phyloP scores from a whole-genome alignment of 1,284 basidiomycete species.

The Puccinia coronata region DNA sequence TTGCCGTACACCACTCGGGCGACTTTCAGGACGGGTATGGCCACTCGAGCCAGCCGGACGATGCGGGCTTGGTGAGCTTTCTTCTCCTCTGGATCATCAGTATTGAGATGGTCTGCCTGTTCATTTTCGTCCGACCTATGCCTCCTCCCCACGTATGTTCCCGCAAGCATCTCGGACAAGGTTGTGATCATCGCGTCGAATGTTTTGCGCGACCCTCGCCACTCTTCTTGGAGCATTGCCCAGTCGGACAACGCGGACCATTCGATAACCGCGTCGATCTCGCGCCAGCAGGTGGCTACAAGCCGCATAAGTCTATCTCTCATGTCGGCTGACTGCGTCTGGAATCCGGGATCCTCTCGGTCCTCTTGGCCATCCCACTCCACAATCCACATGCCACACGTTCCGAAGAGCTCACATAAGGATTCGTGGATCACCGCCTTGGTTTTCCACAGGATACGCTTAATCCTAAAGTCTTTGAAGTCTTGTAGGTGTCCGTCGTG shows the following conservation, averaged over 20 bases:
- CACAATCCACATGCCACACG: not conserved
- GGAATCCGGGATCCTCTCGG: too few relatives aligned
- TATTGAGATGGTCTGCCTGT: too few relatives aligned
- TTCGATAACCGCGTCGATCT: not conserved
- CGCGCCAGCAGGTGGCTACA: not conserved
- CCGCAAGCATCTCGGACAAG: not conserved
- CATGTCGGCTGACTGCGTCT: not conserved
- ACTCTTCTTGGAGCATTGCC: not conserved
- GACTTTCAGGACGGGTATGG: not conserved
- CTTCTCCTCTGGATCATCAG: too few relatives aligned
- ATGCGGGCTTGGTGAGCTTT: not conserved
- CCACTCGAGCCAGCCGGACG: not conserved
- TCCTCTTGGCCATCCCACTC: too few relatives aligned
- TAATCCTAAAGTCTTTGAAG: too few relatives aligned
- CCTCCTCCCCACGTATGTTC: not conserved
- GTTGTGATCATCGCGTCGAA: not conserved
- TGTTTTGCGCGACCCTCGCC: not conserved
- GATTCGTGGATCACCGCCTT: too few relatives aligned
- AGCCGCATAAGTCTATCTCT: not conserved
- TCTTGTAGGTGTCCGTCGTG: too few relatives aligned
- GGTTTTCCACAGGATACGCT: too few relatives aligned
- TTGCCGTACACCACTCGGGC: not conserved
- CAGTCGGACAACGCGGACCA: not conserved
- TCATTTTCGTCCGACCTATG: not conserved
- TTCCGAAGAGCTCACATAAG: too few relatives aligned